These are phyloP conservation scores for Diophrys appendiculata DNA, from an alignment of 73 alveolate genomes.

Conservation along the genomic window DNA sequence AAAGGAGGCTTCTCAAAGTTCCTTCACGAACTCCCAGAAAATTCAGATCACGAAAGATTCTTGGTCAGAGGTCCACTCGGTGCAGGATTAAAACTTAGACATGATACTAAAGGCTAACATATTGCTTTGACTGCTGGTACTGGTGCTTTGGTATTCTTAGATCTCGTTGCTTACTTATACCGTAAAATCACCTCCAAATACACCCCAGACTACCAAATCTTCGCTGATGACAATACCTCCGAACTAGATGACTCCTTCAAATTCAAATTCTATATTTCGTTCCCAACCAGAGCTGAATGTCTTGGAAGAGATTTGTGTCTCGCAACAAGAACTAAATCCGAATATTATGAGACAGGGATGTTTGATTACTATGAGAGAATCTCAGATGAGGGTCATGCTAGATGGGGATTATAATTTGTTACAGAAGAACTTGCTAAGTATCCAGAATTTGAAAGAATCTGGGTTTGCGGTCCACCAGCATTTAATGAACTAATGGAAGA, in stretches of 20 bases:
- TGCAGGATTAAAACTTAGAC: neutral
- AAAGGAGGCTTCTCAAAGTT: slow-evolving; percentile 18
- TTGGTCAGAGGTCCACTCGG: slow-evolving; percentile 19
- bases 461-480: slow-evolving; percentile 24
- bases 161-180: slow-evolving; percentile 30
- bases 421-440: neutral
- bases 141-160: slow-evolving; percentile 37
- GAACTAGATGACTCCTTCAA: neutral
- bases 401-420: neutral
- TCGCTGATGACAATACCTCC: slow-evolving; percentile 8
- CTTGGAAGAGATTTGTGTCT: slow-evolving; percentile 19
- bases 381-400: neutral
- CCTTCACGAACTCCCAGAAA: neutral
- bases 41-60: slow-evolving; percentile 9
- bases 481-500: neutral
- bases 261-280: slow-evolving; percentile 31
- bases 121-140: slow-evolving; percentile 53
- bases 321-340: neutral
- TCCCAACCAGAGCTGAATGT: slow-evolving; percentile 13
- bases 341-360: neutral
- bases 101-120: slow-evolving; percentile 6
- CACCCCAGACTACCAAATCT: slow-evolving; percentile 11
- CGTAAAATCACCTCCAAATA: slow-evolving; percentile 3
- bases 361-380: neutral
- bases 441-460: neutral